A percentile compares a stretch with the other conserved stretches of the same genome.
phyloP scores from a whole-genome alignment of 768 basidiomycete genomes.

The Suillus placidus region DNA sequence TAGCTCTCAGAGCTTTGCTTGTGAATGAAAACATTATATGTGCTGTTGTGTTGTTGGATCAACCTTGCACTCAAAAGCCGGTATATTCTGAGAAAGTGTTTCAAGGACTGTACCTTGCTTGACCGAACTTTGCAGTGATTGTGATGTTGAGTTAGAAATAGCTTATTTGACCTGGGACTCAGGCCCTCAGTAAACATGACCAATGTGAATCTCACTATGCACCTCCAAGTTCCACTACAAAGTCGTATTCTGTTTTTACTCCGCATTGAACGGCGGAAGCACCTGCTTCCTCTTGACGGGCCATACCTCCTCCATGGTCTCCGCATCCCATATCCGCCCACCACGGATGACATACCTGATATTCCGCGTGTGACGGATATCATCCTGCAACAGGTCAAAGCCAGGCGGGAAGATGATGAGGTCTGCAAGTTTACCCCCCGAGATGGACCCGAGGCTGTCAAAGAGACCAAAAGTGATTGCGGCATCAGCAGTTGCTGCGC shows the following conservation, averaged over 20 bases:
- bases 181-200: not conserved
- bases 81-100: no score
- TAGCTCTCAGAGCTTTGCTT: no score
- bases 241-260: constrained; percentile 25
- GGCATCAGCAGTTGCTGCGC: constrained; percentile 67
- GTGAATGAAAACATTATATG: no score
- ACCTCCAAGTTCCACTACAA: not conserved
- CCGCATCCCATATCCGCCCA: constrained; percentile 71
- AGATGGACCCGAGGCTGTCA: constrained; percentile 62
- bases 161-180: not conserved
- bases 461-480: constrained; percentile 67
- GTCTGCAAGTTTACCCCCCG: constrained; percentile 70
- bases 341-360: constrained; percentile 62
- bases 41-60: no score
- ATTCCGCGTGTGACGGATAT: constrained; percentile 52
- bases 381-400: constrained; percentile 57
- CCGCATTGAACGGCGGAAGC: constrained; percentile 61
- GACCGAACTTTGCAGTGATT: not conserved
- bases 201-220: not conserved
- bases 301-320: constrained; percentile 71
- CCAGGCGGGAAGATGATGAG: constrained; percentile 66
- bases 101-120: not conserved
- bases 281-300: constrained; percentile 57
- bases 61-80: no score
- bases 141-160: no score